Evolutionary conservation across 257 asterid genomes (phyloP), one percentile per base, ranked within the genome.

Genomic region (Solanum rostratum): DNA sequence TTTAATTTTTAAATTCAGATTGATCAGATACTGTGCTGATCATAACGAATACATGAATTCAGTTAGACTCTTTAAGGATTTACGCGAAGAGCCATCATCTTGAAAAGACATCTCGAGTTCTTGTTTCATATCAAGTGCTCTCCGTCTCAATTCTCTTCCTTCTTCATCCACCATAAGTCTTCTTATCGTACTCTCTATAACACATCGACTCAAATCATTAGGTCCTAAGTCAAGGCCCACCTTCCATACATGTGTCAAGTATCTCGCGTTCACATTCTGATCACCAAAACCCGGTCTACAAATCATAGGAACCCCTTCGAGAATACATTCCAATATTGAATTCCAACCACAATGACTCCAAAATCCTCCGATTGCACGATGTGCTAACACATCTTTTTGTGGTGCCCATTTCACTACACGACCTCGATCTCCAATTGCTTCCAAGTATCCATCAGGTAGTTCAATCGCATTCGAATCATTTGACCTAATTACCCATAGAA

Each of bases 401-500:
- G 90, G 91, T 7, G 89, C 90, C 91, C 88, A 89, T 76, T 55
- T 84, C 20, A 89, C 86, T 8, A 89, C 82, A 6, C 3, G 24
- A 6, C 87, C 88, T 45, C 86, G 81, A 5, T 84, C 84, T 69
- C 83, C 84, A 15, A 80, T 22, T 24, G 7, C 19, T 13, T 45
- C 74, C 41, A 41, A 24, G 54, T 85, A 85, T 10, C 59, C 84
- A 5, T 83, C 33, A 0, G 89, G 89, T n/a, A 88, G 52, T 20
- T 86, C 89, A 6, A 73, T 68, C 12, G 84, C 66, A 5, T 16
- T 52, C 53, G 53, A 46, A 46, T 50, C 1, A 19, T 90, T 89
- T 11, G 92, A 89, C 29, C 92, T 89, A 76, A 91, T 84, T 46
- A 88, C 97, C 95, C 93, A 91, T 46, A 91, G 15, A 49, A 91